Evolutionary conservation across 352 stramenopile genomes (phyloP).

Genomic region (Globisporangium barbulae): DNA sequence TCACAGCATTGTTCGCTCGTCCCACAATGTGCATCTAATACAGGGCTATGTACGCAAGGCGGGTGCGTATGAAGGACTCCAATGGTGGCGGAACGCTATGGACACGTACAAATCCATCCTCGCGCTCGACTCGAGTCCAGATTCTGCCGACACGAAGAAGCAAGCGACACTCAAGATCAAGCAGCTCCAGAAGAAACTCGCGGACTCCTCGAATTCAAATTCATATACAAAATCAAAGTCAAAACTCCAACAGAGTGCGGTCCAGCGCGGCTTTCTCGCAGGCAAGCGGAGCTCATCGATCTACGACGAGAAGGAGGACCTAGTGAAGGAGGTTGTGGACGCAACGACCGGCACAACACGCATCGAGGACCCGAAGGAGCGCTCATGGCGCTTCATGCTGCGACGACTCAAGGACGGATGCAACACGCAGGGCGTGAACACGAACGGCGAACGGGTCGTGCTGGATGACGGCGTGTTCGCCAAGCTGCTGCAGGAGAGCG

Average conservation of each 20-base stretch:
- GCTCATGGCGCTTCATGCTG: slow-evolving; percentile 67
- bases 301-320: slow-evolving; percentile 64
- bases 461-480: slow-evolving; percentile 80
- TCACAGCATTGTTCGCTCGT: neutral
- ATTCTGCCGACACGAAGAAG: slow-evolving; percentile 61
- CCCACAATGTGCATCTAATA: neutral
- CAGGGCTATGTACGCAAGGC: slow-evolving; percentile 88
- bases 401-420: slow-evolving; percentile 56
- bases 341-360: slow-evolving; percentile 15
- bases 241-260: slow-evolving; percentile 17
- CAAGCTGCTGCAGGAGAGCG: slow-evolving; percentile 55
- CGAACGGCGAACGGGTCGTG: slow-evolving; percentile 50
- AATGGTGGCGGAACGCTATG: slow-evolving; percentile 59
- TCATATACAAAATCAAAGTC: neutral
- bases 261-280: slow-evolving; percentile 54
- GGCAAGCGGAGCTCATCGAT: slow-evolving; percentile 34
- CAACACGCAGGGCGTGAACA: slow-evolving; percentile 49
- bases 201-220: neutral
- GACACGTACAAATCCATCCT: slow-evolving; percentile 74
- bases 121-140: slow-evolving; percentile 43
- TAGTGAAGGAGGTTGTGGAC: slow-evolving; percentile 29
- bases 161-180: slow-evolving; percentile 29
- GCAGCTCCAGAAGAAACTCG: slow-evolving; percentile 3
- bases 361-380: slow-evolving; percentile 30
- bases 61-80: slow-evolving; percentile 67